Conservation (phyloP, 352 stramenopile genomes). For the Pythium monospermum region DNA sequence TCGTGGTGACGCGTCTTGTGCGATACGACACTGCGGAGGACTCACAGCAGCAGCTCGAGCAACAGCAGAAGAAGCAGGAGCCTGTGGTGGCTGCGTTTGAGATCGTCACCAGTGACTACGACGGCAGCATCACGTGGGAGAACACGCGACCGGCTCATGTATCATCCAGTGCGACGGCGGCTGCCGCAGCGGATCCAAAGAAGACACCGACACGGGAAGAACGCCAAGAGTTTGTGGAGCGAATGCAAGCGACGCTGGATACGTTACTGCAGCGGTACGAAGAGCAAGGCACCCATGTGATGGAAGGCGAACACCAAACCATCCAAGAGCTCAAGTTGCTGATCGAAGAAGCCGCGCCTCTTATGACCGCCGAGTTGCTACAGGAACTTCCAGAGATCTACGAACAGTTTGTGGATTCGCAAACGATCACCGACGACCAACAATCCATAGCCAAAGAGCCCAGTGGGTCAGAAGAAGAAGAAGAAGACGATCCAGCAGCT, state of each 20-base stretch:
- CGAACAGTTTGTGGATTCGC: slow-evolving; percentile 21
- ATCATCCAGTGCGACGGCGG: neutral
- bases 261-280: slow-evolving; percentile 16
- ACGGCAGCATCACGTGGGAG: slow-evolving; percentile 9
- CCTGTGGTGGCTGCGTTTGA: slow-evolving; percentile 8
- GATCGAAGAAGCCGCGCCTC: slow-evolving; percentile 16
- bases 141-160: neutral
- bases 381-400: slow-evolving; percentile 20
- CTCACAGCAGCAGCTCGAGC: no score
- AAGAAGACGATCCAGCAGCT: neutral
- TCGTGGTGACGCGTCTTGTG: no score
- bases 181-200: neutral
- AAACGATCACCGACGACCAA: slow-evolving; percentile 22
- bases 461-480: neutral
- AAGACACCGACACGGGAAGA: slow-evolving; percentile 11
- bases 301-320: slow-evolving; percentile 15
- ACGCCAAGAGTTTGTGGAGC: slow-evolving; percentile 17
- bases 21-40: no score
- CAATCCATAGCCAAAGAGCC: slow-evolving; percentile 7
- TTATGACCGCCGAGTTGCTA: slow-evolving; percentile 17
- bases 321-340: slow-evolving; percentile 24
- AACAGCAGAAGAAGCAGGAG: neutral
- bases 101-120: slow-evolving; percentile 10
- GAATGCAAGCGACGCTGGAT: slow-evolving; percentile 18
- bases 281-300: slow-evolving; percentile 10